Base-by-base conservation (phyloP, 352 stramenopile species). In the Pythium guiyangense region DNA sequence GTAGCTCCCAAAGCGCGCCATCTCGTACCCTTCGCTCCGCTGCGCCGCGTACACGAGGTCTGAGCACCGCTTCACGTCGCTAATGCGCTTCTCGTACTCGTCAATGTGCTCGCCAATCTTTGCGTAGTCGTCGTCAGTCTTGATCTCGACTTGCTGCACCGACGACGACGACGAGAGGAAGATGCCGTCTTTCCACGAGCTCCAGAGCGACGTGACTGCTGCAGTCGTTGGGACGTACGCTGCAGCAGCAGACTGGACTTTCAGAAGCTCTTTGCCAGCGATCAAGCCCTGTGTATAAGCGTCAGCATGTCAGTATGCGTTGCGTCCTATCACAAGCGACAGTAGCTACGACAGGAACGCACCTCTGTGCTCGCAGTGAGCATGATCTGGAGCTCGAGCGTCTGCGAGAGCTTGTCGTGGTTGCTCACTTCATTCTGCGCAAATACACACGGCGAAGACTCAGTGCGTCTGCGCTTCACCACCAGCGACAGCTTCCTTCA, bases 31-130 rank as follows among this genome's bases (percentile, higher is more conserved):
- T 77, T 93, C 81, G 53, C 73, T 77, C 46, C 85, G 70, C 58
- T 93, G 83, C 29, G 83, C 70, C 25, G 79, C 75, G 46, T 94
- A 94, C 12, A 94, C 81, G 27, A 92, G 58, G 52, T 94, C 85
- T 10, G 85, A 92, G 53, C 83, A 93, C 18, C 81, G 75, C 46
- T 84, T 91, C 35, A 94, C 79, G 50, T 92, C 83, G 46, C 69
- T 69, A 26, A 94, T 94, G 31, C 79, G 78, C 54, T 87, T 94
- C 47, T 92, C 77, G 46, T 93, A 94, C 57, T 89, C 79, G 40
- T 89, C 68, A 26, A 94, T 93, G 37, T 94, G 79, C n/a, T 90
- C 81, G 14, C 85, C 85, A 62, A 94, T 94, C 75, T 77, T 90
- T 17, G 74, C 71, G 55, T 94, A 94, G n/a, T 90, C 85, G 50